Percentiles rank a stretch among this genome's conserved stretches.
These are phyloP conservation scores for Tripidium arundinaceum DNA, from an alignment of 202 grass and related monocot genomes.

Conservation along the genomic window DNA sequence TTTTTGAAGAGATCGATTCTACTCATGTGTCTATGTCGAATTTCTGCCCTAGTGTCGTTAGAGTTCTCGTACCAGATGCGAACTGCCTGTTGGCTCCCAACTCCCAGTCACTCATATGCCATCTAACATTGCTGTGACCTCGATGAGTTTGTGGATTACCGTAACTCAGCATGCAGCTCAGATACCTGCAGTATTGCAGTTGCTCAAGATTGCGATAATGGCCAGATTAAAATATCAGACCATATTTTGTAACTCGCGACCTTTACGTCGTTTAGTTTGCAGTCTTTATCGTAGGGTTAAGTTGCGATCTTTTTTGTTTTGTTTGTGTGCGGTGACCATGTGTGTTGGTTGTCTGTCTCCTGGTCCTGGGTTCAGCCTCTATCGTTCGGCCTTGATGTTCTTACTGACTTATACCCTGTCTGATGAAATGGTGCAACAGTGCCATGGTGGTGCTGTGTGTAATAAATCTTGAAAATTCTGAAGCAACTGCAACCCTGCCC, in stretches of 20 bases:
- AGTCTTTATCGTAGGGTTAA: neutral
- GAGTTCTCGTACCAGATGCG: neutral
- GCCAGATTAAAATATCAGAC: neutral
- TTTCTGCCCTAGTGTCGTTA: neutral
- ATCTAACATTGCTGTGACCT: neutral
- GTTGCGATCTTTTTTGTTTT: neutral
- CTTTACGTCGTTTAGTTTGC: neutral
- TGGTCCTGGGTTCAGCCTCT: neutral
- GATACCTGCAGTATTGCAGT: conserved; percentile 1
- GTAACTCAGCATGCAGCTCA: neutral
- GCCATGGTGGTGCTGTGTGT: too few species aligned
- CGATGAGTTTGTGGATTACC: neutral
- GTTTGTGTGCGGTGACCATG: too few species aligned
- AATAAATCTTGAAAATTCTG: too few species aligned
- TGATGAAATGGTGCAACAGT: too few species aligned
- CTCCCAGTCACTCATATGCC: conserved; percentile 5
- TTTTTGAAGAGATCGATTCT: neutral
- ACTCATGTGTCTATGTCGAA: neutral
- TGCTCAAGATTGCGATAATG: neutral
- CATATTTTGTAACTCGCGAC: neutral
- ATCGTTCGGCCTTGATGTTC: too few species aligned
- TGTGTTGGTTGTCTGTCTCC: neutral
- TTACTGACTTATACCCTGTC: too few species aligned
- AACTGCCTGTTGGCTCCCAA: conserved; percentile 1
- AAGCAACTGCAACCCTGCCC: too few species aligned